Base-by-base conservation (phyloP, 805 yeast species). In the Cyberlindnera amylophila region DNA sequence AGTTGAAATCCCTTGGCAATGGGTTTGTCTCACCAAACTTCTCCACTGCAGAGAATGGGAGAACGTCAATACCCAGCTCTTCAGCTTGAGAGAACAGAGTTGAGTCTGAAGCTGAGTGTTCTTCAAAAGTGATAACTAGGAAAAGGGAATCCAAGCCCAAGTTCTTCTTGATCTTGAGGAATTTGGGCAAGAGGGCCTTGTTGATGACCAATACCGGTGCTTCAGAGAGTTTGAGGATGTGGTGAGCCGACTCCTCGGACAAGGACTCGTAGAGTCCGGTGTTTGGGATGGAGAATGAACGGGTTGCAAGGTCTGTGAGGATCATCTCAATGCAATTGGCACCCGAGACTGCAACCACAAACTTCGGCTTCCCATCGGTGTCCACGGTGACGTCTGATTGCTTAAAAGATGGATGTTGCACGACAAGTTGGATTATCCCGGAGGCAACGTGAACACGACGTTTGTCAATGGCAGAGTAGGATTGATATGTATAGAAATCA, bases 271-370 rank as follows among this genome's bases (percentile, higher is more conserved):
- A 71, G 15, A 71, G 50, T 4, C 71, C 65, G 2, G 72, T 72
- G 38, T 64, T 58, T 18, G 70, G 64, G 34, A 60, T 72, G 63
- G 66, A 70, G 63, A 71, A 76, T 6, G 75, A 65, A 13, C 65
- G 60, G 48, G 81, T 74, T 2, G 85, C 82, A 51, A 78, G 58
- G 59, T 80, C 86, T 17, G 79, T 57, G 19, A 78, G 51, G 18
- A 69, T 65, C 86, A 85, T 79, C 59, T 79, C 82, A 11, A 69
- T 59, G 34, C 80, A 62, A 53, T 78, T 78, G n/a, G 58, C 53
- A 21, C 77, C 68, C 46, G 71, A 77, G 13, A 79, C 48, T 11
- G 75, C 58, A 31, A 77, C 70, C 21, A 74, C 60, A 45, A 74
- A 76, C 19, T 51, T 44, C 7, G 50, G 49, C 34, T 63, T 53